A percentile compares a stretch with the other conserved stretches of the same genome.
These are phyloP conservation scores for Rhipidocladum racemiflorum DNA, from an alignment of 176 grass and related monocot genomes.

Conservation along the genomic window DNA sequence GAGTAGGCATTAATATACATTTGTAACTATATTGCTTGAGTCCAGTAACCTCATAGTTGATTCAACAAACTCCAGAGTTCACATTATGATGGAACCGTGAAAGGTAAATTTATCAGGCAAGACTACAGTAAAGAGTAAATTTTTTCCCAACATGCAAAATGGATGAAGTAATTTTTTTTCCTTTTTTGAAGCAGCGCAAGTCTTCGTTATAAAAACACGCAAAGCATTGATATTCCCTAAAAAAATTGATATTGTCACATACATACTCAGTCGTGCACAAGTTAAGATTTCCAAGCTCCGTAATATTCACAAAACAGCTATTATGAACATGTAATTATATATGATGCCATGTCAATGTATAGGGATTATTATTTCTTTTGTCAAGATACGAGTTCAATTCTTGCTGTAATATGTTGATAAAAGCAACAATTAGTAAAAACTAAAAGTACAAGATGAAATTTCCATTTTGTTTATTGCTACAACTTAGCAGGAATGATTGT, in stretches of 20 bases:
- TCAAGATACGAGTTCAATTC: not conserved
- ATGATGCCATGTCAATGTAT: not conserved
- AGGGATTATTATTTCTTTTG: not conserved
- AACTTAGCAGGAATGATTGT: not conserved
- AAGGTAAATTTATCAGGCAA: too few species aligned
- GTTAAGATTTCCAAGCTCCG: not conserved
- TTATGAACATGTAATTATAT: not conserved
- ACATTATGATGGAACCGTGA: too few species aligned
- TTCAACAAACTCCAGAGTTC: too few species aligned
- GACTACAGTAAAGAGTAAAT: not conserved
- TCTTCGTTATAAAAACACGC: not conserved
- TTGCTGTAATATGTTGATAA: not conserved
- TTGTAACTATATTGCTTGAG: not conserved
- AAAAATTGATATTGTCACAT: not conserved
- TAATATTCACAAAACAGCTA: not conserved
- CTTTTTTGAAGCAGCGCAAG: not conserved
- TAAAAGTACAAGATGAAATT: not conserved
- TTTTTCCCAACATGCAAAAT: not conserved
- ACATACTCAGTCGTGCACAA: not conserved
- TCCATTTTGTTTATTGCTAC: not conserved
- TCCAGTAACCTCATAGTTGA: not conserved
- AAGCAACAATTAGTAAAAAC: not conserved
- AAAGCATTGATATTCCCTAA: not conserved
- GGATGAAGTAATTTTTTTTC: not conserved
- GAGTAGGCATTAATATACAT: not conserved